These are phyloP conservation scores for Aspergillus fischeri DNA, from an alignment of 2,329 filamentous ascomycete species.

Conservation along the genomic window DNA sequence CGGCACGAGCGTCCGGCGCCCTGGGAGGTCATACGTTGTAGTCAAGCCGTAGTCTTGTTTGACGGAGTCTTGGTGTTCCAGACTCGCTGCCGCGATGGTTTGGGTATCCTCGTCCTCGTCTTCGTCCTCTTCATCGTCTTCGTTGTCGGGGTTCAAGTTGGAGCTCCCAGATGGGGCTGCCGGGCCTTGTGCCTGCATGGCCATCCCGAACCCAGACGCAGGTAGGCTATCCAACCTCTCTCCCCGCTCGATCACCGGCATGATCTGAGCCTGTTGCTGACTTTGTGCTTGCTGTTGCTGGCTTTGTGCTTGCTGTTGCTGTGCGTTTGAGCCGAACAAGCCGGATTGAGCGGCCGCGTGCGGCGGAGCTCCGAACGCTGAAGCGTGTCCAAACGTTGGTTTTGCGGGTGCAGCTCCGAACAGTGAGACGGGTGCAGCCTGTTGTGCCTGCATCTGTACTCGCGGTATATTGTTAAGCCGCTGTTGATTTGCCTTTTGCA, in stretches of 20 bases:
- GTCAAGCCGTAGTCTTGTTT: slow-evolving; percentile 41
- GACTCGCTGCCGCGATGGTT: slow-evolving; percentile 5
- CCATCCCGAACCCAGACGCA: neutral
- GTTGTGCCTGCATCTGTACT: neutral
- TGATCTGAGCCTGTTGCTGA: neutral
- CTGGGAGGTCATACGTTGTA: slow-evolving; percentile 39
- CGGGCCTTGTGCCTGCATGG: neutral
- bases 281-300: neutral
- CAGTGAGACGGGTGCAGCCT: neutral
- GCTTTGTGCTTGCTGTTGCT: neutral
- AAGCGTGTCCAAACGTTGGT: too few species aligned
- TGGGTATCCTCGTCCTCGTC: slow-evolving; percentile 11
- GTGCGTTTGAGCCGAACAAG: neutral
- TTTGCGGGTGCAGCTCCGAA: neutral
- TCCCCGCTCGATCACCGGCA: neutral
- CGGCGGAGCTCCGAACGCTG: neutral
- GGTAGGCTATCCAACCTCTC: neutral
- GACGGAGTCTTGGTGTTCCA: slow-evolving; percentile 29
- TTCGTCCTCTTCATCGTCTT: slow-evolving; percentile 8
- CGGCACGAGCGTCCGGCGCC: slow-evolving; percentile 33
- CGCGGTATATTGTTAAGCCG: neutral
- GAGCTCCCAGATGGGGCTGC: neutral
- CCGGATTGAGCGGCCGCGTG: too few species aligned
- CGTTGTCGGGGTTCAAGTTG: neutral
- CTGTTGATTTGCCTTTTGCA: neutral